Evolutionary conservation across 192 early-diverging fungal genomes (phyloP).

Genomic region (Dissophora globulifera): DNA sequence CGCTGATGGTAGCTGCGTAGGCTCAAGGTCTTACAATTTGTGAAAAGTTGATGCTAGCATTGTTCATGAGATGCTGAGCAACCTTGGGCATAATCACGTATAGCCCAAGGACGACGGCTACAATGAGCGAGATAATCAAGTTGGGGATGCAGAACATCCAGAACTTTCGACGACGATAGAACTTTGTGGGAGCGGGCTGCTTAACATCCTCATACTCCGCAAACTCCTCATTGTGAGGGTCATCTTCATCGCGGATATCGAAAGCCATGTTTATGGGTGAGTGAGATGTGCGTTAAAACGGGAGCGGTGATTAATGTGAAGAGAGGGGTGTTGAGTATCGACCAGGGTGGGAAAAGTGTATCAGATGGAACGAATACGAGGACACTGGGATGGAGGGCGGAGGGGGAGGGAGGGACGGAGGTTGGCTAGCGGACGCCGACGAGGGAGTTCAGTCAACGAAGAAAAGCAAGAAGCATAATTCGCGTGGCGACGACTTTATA

Average conservation of each 20-base stretch:
- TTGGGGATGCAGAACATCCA: slow-evolving; percentile 58
- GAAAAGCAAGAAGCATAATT: too few relatives aligned
- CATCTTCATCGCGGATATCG: slow-evolving; percentile 31
- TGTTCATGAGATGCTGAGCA: slow-evolving; percentile 52
- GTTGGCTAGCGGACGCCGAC: too few relatives aligned
- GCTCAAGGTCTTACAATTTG: slow-evolving; percentile 13
- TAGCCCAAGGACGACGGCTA: slow-evolving; percentile 51
- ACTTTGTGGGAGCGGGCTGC: slow-evolving; percentile 51
- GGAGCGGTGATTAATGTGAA: too few relatives aligned
- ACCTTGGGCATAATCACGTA: slow-evolving; percentile 65
- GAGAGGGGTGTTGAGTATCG: too few relatives aligned
- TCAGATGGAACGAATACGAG: too few relatives aligned
- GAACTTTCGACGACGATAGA: slow-evolving; percentile 60
- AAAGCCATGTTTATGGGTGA: slow-evolving; percentile 17
- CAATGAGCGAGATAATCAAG: slow-evolving; percentile 49
- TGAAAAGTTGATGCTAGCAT: slow-evolving; percentile 21
- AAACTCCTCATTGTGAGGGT: slow-evolving; percentile 27
- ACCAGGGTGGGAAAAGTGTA: too few relatives aligned
- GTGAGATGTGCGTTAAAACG: too few relatives aligned
- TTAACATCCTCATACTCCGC: slow-evolving; percentile 39
- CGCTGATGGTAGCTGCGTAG: neutral
- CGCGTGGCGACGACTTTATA: too few relatives aligned
- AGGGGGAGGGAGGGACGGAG: too few relatives aligned
- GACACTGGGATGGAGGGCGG: too few relatives aligned
- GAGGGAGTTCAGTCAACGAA: too few relatives aligned